Evolutionary conservation across 1,284 basidiomycete genomes (phyloP).

Genomic region (Phylloporus sp.): DNA sequence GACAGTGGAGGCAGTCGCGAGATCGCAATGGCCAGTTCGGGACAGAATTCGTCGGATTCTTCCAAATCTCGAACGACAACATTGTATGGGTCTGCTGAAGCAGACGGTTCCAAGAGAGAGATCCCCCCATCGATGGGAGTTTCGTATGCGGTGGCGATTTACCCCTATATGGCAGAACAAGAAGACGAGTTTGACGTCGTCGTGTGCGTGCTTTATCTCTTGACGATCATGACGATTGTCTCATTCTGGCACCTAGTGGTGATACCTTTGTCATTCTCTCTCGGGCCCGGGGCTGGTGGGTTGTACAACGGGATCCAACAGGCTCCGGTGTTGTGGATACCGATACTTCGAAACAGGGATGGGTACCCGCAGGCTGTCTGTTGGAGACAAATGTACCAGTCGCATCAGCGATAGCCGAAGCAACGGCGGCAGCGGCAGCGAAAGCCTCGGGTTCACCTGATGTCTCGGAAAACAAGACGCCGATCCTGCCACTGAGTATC

Average conservation of each 20-base stretch:
- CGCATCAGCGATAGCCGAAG: conserved; percentile 79
- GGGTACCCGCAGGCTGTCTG: conserved; percentile 93
- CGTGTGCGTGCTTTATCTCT: conserved; percentile 68
- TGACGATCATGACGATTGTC: conserved; percentile 9
- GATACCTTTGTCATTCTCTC: conserved; percentile 94
- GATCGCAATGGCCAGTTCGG: conserved; percentile 27
- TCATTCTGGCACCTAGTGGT: conserved; percentile 56
- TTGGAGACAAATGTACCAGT: conserved; percentile 90
- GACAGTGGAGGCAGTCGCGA: conserved; percentile 31
- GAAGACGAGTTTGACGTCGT: conserved; percentile 98
- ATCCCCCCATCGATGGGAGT: conserved; percentile 67
- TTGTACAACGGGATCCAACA: conserved; percentile 92
- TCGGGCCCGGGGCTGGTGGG: conserved; percentile 98
- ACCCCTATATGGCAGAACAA: conserved; percentile 95
- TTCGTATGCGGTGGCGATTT: conserved; percentile 90
- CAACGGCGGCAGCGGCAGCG: conserved; percentile 65
- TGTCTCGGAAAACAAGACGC: conserved; percentile 60
- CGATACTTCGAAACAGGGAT: conserved; percentile 80
- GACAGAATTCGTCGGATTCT: conserved; percentile 27
- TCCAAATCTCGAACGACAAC: conserved; percentile 26
- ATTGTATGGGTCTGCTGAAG: conserved; percentile 28
- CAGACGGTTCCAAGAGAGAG: conserved; percentile 50
- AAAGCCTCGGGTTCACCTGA: conserved; percentile 53
- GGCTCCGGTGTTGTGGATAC: conserved; percentile 83
- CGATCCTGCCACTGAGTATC: conserved; percentile 87